A percentile compares a stretch with the other conserved stretches of the same genome.
Evolutionary conservation across 495 filamentous ascomycete genomes (phyloP).

Genomic region (Aspergillus bertholletiae): DNA sequence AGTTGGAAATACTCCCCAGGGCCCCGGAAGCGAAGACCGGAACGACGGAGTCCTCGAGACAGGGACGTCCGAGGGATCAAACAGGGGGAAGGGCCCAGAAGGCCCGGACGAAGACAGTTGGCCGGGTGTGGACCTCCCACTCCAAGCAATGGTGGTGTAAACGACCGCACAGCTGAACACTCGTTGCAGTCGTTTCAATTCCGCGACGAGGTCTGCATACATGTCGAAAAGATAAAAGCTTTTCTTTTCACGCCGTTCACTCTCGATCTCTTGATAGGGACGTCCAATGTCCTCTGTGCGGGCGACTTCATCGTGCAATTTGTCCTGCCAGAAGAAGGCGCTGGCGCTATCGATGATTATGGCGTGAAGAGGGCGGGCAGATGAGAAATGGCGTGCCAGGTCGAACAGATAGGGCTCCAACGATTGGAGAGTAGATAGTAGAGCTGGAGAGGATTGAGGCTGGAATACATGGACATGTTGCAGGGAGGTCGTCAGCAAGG

Average conservation of each 20-base stretch:
- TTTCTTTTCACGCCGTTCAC: constrained; percentile 22
- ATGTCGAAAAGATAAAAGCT: constrained; percentile 34
- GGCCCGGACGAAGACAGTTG: not conserved
- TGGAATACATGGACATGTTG: constrained; percentile 54
- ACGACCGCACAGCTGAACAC: constrained; percentile 40
- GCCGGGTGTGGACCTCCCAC: constrained; percentile 8
- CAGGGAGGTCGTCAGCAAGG: constrained; percentile 31
- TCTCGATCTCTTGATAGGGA: constrained; percentile 27
- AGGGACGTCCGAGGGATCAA: constrained; percentile 14
- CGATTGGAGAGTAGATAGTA: constrained; percentile 47
- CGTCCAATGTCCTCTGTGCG: constrained; percentile 37
- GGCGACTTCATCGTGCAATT: constrained; percentile 44
- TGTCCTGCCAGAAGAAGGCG: constrained; percentile 58
- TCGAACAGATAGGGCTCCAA: constrained; percentile 53
- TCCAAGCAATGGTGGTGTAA: constrained; percentile 30
- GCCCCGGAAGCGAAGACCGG: constrained; percentile 38
- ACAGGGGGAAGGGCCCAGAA: constrained; percentile 12
- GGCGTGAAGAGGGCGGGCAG: constrained; percentile 41
- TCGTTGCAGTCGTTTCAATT: constrained; percentile 33
- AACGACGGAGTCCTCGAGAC: constrained; percentile 33
- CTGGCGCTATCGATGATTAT: constrained; percentile 52
- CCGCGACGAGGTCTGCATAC: constrained; percentile 29
- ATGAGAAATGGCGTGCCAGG: constrained; percentile 42
- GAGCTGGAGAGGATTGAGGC: constrained; percentile 48
- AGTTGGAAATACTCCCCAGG: constrained; percentile 46